Evolutionary conservation across 2,329 filamentous ascomycete genomes (phyloP), one percentile per base, ranked within the genome.

Genomic region (Fragosphaeria purpurea): DNA sequence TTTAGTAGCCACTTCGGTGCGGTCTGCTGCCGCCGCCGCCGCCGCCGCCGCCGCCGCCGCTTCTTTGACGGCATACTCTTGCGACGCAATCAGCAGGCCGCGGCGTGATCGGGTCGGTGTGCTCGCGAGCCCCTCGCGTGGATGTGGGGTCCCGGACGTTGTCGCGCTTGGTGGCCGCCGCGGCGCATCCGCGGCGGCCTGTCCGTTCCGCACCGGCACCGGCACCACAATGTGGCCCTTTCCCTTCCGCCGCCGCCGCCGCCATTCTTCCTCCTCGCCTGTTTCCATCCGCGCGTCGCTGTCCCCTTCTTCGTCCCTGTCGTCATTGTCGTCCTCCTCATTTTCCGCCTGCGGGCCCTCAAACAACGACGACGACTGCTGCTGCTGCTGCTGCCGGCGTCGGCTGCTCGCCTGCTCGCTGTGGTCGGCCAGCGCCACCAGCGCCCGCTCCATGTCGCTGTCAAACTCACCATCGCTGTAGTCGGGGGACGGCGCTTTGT

Each of bases 401-500:
- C 30, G 35, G 41, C 32, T 40, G 33, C 31, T 11, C 35, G 13
- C 30, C 11, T 38, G 50, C 44, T 56, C 48, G 12, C 39, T 47
- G 41, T 53, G 49, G 37, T 54, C 50, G 11, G 51, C 47, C 40
- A 59, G 46, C 11, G 56, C 57, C 8, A 53, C 37, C 30, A 56
- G 13, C 12, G 42, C 53, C 5, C 55, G 52, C 43, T 57, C 56
- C 45, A 50, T 53, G 10, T 58, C 57, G 51, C 55, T 57, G 52
- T 59, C 57, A 10, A 54, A 47, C 13, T 49, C 41, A 43, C 44
- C 45, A 50, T 46, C 53, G 49, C 40, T 44, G 41, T 49, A 52
- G 47, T 50, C 46, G 41, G 44, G 47, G 32, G 47, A 44, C 7
- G 7, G 7, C 11, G 7, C 40, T 37, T 38, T 48, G 22, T 31